Evolutionary conservation across 2,329 filamentous ascomycete genomes (phyloP), one percentile per base, ranked within the genome.

Genomic region (Penicillium sp.): DNA sequence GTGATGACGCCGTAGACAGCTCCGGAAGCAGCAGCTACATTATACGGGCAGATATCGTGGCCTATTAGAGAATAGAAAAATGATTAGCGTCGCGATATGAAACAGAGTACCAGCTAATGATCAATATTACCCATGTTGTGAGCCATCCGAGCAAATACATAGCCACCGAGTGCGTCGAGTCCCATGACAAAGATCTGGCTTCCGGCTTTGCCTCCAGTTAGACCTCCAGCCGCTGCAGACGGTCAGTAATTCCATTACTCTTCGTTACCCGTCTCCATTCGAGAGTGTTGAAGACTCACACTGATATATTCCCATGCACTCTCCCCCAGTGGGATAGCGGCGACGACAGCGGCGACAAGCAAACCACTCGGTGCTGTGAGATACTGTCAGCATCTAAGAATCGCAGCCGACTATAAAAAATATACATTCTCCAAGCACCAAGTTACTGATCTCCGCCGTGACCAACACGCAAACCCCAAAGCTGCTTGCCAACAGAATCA

Each of bases 131-230:
- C 52, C 36, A 37, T 42, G 11, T 55, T 53, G 23, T 55, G 52
- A 6, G 50, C 50, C 52, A 55, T 55, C n/a, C 52, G 46, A 40
- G 52, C 52, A 46, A 55, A 55, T 2, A 53, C 52, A 14, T 55
- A 55, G 7, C 52, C 50, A 1, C 45, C 52, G 14, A 55, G 40
- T 9, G 52, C 50, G 31, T 55, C 47, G 11, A 55, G 37, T 8
- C 50, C 52, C 26, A 51, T 41, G 16, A 53, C n/a, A 20, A 47
- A 36, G 18, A 53, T 18, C 14, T 47, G 50, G 10, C 31, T 18
- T 9, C 32, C 26, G 3, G 42, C 27, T 18, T 47, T 46, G 13
- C 50, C 23, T 11, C 52, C 50, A 28, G 42, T 35, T 16, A 47
- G 18, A 2, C 50, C 50, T 3, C 50, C 52, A 26, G 47, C 50